Conservation (phyloP, 2,329 filamentous ascomycete species). For the Samsoniella hepiali region DNA sequence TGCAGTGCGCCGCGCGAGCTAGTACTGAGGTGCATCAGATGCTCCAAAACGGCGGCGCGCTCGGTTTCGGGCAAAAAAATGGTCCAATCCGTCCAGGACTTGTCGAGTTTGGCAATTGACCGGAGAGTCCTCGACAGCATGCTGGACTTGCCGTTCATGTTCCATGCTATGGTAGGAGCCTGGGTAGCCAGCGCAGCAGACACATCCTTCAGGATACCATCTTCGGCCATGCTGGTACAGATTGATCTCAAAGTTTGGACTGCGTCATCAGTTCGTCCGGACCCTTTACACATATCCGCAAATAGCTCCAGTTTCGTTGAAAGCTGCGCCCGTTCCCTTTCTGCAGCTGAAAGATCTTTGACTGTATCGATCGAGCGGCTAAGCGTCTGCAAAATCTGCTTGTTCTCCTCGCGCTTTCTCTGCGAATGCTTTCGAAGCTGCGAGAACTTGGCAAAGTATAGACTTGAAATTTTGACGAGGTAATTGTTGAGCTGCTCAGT, state of each 20-base stretch:
- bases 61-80: constrained; percentile 49
- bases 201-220: constrained; percentile 55
- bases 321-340: constrained; percentile 59
- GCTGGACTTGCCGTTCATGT: constrained; percentile 45
- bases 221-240: constrained; percentile 58
- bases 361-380: constrained; percentile 63
- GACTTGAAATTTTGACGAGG: constrained; percentile 65
- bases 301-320: constrained; percentile 64
- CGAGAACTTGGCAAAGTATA: constrained; percentile 65
- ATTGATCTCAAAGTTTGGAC: constrained; percentile 57
- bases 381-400: constrained; percentile 53
- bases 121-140: constrained; percentile 57
- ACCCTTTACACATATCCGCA: constrained; percentile 56
- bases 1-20: constrained; percentile 34
- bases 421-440: constrained; percentile 45
- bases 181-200: constrained; percentile 45
- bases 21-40: constrained; percentile 52
- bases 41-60: constrained; percentile 57
- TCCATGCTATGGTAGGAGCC: constrained; percentile 54
- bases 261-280: constrained; percentile 54
- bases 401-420: constrained; percentile 35
- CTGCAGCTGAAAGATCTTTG: constrained; percentile 48
- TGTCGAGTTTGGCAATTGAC: constrained; percentile 57
- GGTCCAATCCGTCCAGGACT: constrained; percentile 55
- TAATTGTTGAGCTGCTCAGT: constrained; percentile 42